Percentiles rank a stretch among this genome's conserved stretches.
Conservation (phyloP, 176 grass and related monocot genomes). For the Themeda triandra region DNA sequence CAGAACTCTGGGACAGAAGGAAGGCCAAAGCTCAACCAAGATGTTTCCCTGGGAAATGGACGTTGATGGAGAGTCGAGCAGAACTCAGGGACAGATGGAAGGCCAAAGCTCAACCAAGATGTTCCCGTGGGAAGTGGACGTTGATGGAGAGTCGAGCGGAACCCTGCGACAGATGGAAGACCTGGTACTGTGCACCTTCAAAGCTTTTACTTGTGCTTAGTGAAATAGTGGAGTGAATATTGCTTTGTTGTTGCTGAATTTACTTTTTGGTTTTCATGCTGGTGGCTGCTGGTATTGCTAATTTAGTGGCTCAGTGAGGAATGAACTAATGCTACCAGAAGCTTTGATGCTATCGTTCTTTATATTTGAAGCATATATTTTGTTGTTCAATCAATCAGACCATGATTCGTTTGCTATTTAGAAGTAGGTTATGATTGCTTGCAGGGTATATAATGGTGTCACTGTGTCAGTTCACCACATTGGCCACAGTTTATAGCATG, state of each 20-base stretch:
- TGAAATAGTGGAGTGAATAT: background rate
- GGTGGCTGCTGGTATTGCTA: background rate
- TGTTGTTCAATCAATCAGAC: background rate
- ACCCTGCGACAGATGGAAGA: slow-evolving; percentile 9
- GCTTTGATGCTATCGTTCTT: background rate
- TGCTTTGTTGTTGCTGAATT: background rate
- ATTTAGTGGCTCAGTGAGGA: background rate
- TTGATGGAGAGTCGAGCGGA: slow-evolving; percentile 19
- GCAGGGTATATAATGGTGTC: background rate
- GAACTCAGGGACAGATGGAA: slow-evolving; percentile 6
- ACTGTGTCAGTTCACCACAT: background rate
- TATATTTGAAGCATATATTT: background rate
- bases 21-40: background rate
- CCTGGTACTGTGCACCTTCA: slow-evolving; percentile 13
- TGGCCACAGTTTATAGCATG: background rate
- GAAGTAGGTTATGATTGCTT: background rate
- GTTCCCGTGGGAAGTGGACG: slow-evolving; percentile 30
- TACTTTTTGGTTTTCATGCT: background rate
- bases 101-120: background rate
- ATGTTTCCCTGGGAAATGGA: slow-evolving; percentile 35
- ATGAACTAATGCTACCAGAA: background rate
- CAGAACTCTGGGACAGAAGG: background rate
- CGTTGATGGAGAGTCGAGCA: slow-evolving; percentile 16
- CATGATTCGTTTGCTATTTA: background rate
- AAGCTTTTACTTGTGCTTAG: background rate